Evolutionary conservation across 306 rosid species (phyloP), one percentile per base, ranked within the genome.

Genomic region (Casuarina cunninghamiana): DNA sequence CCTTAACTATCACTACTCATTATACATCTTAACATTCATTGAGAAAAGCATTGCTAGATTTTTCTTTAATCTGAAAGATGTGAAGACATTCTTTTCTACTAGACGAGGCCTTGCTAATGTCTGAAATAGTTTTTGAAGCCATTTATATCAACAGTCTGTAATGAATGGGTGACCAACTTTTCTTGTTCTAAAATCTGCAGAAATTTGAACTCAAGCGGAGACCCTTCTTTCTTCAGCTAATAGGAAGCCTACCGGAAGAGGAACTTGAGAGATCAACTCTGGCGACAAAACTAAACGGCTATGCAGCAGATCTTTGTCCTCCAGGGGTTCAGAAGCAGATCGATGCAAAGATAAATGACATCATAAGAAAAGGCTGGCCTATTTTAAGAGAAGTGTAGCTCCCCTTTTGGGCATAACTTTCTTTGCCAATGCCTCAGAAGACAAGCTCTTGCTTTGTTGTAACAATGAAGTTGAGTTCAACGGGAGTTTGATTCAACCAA

Each of bases 161-260:
- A 61, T 73, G 57, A 71, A 15, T 21, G 74, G 19, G 79, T 73
- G 21, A 81, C 77, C 51, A 66, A 76, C 41, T 32, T 73, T 72
- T 5, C 69, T 43, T 82, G 50, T 65, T 79, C 32, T 69, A 19
- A 69, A 74, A 32, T 72, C 38, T 76, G 86, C 91, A 92, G 97
- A 95, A 92, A 89, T 95, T 95, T 88, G 97, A 95, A 86, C 97
- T 95, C 77, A 95, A 93, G 86, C 91, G 87, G 75, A 91, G 83
- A 16, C 86, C 84, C 5, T 86, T 95, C 77, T 88, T 91, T 83
- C 93, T 93, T 87, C 97, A 91, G 82, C 77, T 95, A 77, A 87
- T 93, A 71, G 99, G 97, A 7, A 93, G 93, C 87, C 82, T 95
- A 77, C 91, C 97, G 10, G 91, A 85, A 76, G 97, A 88, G 75